Percentiles rank a stretch among this genome's conserved stretches.
Evolutionary conservation across 768 basidiomycete species (phyloP).

Genomic region (Cystofilobasidium capitatum): DNA sequence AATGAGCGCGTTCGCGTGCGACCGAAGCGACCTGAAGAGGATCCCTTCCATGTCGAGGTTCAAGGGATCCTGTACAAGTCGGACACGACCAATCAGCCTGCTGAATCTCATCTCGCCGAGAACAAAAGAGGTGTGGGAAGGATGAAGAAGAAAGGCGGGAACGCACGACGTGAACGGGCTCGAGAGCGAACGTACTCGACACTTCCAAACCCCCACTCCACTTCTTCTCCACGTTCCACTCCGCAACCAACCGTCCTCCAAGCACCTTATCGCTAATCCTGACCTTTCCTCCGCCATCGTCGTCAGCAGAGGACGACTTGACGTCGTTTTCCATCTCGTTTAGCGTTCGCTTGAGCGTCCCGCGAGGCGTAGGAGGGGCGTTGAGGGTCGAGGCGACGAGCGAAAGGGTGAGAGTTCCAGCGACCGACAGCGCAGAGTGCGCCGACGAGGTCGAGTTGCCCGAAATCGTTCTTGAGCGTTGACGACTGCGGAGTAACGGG

Average conservation of each 20-base stretch:
- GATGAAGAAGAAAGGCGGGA: background rate
- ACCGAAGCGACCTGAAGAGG: slow-evolving; percentile 1
- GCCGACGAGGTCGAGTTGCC: no score
- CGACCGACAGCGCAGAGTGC: no score
- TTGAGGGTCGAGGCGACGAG: slow-evolving; percentile 32
- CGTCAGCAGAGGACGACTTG: slow-evolving; percentile 27
- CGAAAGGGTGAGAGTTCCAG: slow-evolving; percentile 68
- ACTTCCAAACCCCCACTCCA: slow-evolving; percentile 54
- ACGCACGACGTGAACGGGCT: slow-evolving; percentile 53
- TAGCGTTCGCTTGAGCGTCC: slow-evolving; percentile 15
- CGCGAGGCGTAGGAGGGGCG: slow-evolving; percentile 5
- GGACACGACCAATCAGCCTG: no score
- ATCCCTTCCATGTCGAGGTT: slow-evolving; percentile 23
- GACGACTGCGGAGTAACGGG: slow-evolving; percentile 8
- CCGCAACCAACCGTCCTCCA: slow-evolving; percentile 55
- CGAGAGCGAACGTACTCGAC: slow-evolving; percentile 44
- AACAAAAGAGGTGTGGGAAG: background rate
- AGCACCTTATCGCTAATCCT: slow-evolving; percentile 56
- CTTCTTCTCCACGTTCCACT: slow-evolving; percentile 64
- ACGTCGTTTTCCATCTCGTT: slow-evolving; percentile 28
- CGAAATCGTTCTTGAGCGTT: no score
- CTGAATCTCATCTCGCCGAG: background rate
- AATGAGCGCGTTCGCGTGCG: slow-evolving; percentile 20
- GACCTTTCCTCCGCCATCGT: background rate
- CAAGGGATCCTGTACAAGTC: slow-evolving; percentile 13